Base-by-base conservation (phyloP, 352 stramenopile genomes). In the Phytophthora tentaculata region DNA sequence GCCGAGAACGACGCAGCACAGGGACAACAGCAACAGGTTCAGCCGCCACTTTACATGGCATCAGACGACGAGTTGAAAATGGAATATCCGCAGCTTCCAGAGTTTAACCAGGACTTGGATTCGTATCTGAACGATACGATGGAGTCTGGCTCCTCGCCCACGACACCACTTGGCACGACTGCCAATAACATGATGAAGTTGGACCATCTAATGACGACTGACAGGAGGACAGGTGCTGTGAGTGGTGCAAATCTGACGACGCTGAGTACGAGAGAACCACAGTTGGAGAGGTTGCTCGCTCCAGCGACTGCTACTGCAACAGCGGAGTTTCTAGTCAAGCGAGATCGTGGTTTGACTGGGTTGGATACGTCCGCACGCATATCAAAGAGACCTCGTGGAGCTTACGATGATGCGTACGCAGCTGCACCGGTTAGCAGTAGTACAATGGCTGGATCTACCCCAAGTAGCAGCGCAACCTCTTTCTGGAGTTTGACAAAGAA, bases 91-190 rank as follows among this genome's bases (percentile, higher is more conserved):
- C 77, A 86, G 35, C 57, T 94, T 13, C 52, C 78, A 0, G 84
- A 92, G 53, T 79, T 94, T 61, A 90, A 89, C 68, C 84, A 92
- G 44, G 86, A 94, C 50, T 69, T 94, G 55, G 84, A 94, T 52
- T 73, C 64, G 35, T 92, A 91, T 65, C 62, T 94, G 24, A 89
- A 83, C 58, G 82, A 79, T 9, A 59, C 83, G 8, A 88, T 92
- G 55, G 82, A 89, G 29, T 68, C 76, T 1, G 63, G 74, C 37
- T 72, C 74, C 23, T 85, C 78, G 0, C 73, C 81, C 20, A 83
- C 77, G 32, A 86, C 74, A n/a, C 77, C 79, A 44, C 65, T 84
- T 32, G 75, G 64, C 1, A 77, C 68, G 0, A 57, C 51, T 13
- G 19, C 49, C 20, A 55, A 32, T 17, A 69, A 56, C 59, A 54